Base-by-base conservation (phyloP, 257 asterid genomes). In the Solanum piurae region DNA sequence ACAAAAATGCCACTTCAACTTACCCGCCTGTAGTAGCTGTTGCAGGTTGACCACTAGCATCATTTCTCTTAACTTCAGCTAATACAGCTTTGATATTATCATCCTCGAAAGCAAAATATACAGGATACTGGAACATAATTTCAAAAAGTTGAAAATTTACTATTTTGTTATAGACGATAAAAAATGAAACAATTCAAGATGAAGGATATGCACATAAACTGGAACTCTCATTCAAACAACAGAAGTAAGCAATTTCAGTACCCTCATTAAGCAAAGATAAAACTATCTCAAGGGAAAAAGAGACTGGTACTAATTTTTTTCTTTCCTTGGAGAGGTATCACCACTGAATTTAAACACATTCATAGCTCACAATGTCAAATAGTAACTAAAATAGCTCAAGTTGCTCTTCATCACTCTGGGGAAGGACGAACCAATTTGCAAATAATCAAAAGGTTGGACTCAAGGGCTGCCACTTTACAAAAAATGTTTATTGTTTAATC, bases 21-120 rank as follows among this genome's bases (percentile, higher is more conserved):
- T 88, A 95, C 99, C 99, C 98, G 91, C 99, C 99, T 82, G 99
- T 95, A 42, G 98, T 94, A n/a, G 99, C 98, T 89, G 99, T 95
- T 27, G 98, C 99, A 64, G 94, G 95, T 90, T 94, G 98, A 90
- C 99, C 99, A 88, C 91, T 88, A 62, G 96, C 98, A 90, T 96
- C 99, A 84, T 91, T 95, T 93, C 91, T 94, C 94, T 92, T 95
- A 88, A 96, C 91, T 89, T 95, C 98, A 90, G 93, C 92, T 88
- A 96, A 95, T 89, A 93, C 94, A 88, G 95, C 88, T 87, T 92
- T 92, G 84, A 96, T 94, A 83, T 91, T 85, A 31, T 93, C 95
- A 87, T 93, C 94, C 93, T 96, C 99, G 88, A 95, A 96, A 68
- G 98, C 95, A 89, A 96, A 96, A 93, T 96, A 96, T 76, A 96